phyloP scores from a whole-genome alignment of 148 eudicot genomes.

The Euryodendron excelsum region DNA sequence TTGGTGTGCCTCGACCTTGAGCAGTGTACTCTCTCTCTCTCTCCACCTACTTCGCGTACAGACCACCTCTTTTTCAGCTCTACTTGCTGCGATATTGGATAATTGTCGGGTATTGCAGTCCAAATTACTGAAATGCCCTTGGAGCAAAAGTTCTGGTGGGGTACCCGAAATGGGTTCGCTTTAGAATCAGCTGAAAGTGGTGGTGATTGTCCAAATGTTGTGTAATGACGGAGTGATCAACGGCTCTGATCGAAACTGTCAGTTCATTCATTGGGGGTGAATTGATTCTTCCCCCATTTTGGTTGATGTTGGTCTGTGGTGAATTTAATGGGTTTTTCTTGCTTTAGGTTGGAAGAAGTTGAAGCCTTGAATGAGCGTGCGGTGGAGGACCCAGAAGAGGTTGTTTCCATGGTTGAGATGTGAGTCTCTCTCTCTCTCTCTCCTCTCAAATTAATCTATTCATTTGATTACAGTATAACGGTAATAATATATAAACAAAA shows the following conservation, averaged over 20 bases:
- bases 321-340: neutral
- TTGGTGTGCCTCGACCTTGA: constrained; percentile 18
- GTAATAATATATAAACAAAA: too few species aligned
- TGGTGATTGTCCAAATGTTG: neutral
- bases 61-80: neutral
- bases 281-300: neutral
- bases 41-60: neutral
- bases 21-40: constrained; percentile 20
- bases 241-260: neutral
- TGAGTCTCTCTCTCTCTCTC: constrained; percentile 34
- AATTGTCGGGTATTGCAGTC: neutral
- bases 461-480: neutral
- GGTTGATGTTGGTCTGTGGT: neutral
- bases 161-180: neutral
- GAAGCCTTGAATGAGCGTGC: constrained; percentile 62
- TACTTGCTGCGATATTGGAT: neutral
- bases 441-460: neutral
- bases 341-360: constrained; percentile 47
- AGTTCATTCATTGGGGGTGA: neutral
- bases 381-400: constrained; percentile 66
- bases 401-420: constrained; percentile 76
- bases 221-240: neutral
- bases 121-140: constrained; percentile 8
- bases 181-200: neutral
- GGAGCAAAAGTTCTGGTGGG: too few species aligned